Conservation (phyloP, 2,329 filamentous ascomycete genomes). For the Pyricularia grisea region DNA sequence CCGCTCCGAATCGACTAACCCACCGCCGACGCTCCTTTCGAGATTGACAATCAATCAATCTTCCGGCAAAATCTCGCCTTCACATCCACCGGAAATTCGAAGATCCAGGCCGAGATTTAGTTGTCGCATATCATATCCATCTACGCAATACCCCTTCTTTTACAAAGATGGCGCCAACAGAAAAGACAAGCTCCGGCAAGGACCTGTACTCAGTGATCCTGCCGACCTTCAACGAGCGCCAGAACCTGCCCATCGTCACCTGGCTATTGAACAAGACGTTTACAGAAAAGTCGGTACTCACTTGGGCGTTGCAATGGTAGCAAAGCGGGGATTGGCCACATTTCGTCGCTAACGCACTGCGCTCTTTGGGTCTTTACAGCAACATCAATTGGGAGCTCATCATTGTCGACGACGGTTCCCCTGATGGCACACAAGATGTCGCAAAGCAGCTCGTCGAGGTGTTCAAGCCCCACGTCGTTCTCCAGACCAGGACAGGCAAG, state of each 20-base stretch:
- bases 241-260: slow-evolving; percentile 90
- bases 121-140: not conserved
- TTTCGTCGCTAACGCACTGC: not conserved
- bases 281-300: slow-evolving; percentile 62
- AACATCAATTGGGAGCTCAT: slow-evolving; percentile 95
- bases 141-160: not conserved
- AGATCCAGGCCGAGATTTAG: not conserved
- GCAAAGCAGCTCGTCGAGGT: slow-evolving; percentile 83
- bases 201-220: slow-evolving; percentile 96
- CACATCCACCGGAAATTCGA: not conserved
- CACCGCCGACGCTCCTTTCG: not conserved
- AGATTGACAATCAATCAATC: not conserved
- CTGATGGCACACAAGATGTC: slow-evolving; percentile 87
- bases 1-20: not conserved
- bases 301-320: not conserved
- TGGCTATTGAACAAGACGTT: slow-evolving; percentile 93
- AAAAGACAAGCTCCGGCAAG: slow-evolving; percentile 20
- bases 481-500: slow-evolving; percentile 87
- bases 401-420: slow-evolving; percentile 96
- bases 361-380: slow-evolving; percentile 34
- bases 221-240: slow-evolving; percentile 96
- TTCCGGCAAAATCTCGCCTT: not conserved
- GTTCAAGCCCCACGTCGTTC: slow-evolving; percentile 70
- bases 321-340: not conserved
- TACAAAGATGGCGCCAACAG: slow-evolving; percentile 34